phyloP scores from a whole-genome alignment of 2,329 filamentous ascomycete species.

The Furcasterigmium sp. region DNA sequence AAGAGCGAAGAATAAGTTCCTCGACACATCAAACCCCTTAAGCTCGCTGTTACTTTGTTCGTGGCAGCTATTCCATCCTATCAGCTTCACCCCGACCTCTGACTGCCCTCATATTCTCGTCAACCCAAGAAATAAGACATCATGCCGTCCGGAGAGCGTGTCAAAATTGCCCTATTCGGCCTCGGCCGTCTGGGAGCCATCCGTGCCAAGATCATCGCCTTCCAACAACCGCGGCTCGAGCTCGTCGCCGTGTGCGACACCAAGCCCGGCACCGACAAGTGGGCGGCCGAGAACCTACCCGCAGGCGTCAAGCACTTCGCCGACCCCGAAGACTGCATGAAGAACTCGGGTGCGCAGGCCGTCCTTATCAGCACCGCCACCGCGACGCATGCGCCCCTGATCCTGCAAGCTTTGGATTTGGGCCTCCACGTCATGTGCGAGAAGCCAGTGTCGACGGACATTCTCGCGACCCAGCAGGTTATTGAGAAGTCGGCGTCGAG shows the following conservation, averaged over 20 bases:
- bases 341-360: slow-evolving; percentile 19
- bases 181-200: slow-evolving; percentile 22
- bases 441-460: slow-evolving; percentile 15
- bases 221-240: slow-evolving; percentile 27
- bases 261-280: slow-evolving; percentile 22
- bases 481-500: slow-evolving; percentile 12
- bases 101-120: no score
- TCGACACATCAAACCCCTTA: no score
- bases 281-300: slow-evolving; percentile 23
- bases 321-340: slow-evolving; percentile 20
- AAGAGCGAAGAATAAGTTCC: no score
- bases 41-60: no score
- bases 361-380: slow-evolving; percentile 23
- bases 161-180: slow-evolving; percentile 18
- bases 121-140: no score
- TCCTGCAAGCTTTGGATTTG: slow-evolving; percentile 15
- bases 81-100: no score
- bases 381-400: slow-evolving; percentile 20
- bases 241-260: slow-evolving; percentile 26
- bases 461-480: slow-evolving; percentile 13
- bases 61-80: no score
- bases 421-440: slow-evolving; percentile 17
- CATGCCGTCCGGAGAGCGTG: slow-evolving; percentile 4
- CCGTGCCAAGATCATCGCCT: slow-evolving; percentile 25
- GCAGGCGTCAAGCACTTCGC: slow-evolving; percentile 15